phyloP scores from a whole-genome alignment of 306 rosid genomes.

The Trifolium dubium region DNA sequence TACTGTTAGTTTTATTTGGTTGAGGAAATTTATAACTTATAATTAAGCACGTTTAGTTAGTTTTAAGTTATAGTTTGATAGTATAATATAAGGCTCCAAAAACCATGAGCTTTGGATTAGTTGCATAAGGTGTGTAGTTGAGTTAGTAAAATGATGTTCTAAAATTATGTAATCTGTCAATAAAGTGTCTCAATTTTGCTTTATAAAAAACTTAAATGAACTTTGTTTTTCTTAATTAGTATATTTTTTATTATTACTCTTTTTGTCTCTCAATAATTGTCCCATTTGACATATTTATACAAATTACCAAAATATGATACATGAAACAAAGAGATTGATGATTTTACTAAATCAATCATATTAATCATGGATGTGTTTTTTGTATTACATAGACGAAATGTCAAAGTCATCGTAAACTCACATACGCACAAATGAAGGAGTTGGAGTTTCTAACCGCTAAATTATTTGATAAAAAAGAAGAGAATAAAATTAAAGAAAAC shows the following conservation, averaged over 20 bases:
- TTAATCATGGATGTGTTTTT: no score
- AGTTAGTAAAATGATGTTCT: conserved; percentile 42
- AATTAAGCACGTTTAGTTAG: not conserved
- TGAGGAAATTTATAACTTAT: not conserved
- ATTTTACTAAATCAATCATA: no score
- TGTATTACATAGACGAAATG: no score
- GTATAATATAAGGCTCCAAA: conserved; percentile 41
- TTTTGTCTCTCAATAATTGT: no score
- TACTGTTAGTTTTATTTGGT: conserved; percentile 44
- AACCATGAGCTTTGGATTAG: conserved; percentile 46
- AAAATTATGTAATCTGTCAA: conserved; percentile 22
- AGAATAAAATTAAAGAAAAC: no score
- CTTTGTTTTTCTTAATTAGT: not conserved
- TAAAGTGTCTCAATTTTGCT: conserved; percentile 46
- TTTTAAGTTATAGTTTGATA: conserved; percentile 3
- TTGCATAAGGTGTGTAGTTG: conserved; percentile 45
- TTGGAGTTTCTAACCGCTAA: no score
- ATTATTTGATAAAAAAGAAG: no score
- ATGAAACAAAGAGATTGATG: no score
- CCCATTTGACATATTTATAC: no score
- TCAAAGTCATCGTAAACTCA: no score
- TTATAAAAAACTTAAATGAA: conserved; percentile 16
- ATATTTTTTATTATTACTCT: not conserved
- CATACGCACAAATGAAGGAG: no score
- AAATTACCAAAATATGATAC: no score